Evolutionary conservation across 2,329 filamentous ascomycete genomes (phyloP).

Genomic region (Arthrobotrys sphaeroides): DNA sequence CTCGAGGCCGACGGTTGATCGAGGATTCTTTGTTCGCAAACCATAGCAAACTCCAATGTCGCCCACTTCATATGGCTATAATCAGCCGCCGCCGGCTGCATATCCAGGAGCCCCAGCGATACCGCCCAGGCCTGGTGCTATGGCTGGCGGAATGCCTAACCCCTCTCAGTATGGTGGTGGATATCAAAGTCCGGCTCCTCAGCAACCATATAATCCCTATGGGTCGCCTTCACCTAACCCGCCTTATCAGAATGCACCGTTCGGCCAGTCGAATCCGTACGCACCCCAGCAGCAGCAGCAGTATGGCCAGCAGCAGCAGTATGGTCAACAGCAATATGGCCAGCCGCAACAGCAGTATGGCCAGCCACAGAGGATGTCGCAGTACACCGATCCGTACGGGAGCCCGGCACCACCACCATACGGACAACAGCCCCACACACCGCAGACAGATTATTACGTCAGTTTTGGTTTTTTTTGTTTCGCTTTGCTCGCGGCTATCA

Average conservation of each 20-base stretch:
- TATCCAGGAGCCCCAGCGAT: conserved; percentile 40
- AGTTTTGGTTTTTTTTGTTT: conserved; percentile 26
- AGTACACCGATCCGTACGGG: conserved; percentile 34
- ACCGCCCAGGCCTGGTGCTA: conserved; percentile 40
- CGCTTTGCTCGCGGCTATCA: not conserved
- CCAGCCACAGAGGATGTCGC: conserved; percentile 20
- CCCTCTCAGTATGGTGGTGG: conserved; percentile 34
- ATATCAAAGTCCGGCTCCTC: conserved; percentile 34
- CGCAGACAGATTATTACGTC: conserved; percentile 46
- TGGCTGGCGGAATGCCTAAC: conserved; percentile 8
- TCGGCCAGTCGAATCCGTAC: conserved; percentile 46
- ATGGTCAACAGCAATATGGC: too few species aligned
- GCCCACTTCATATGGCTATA: conserved; percentile 17
- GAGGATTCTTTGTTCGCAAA: conserved; percentile 43
- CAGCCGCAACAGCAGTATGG: conserved; percentile 44
- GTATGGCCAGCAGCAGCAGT: conserved; percentile 36
- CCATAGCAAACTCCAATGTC: conserved; percentile 50
- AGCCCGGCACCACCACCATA: conserved; percentile 32
- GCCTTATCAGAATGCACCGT: conserved; percentile 10
- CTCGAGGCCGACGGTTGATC: conserved; percentile 51
- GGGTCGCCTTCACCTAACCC: conserved; percentile 18
- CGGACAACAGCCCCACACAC: conserved; percentile 38
- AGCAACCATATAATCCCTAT: conserved; percentile 28
- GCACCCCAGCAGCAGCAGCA: conserved; percentile 37
- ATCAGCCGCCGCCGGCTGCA: conserved; percentile 16